A percentile compares a stretch with the other conserved stretches of the same genome.
phyloP scores from a whole-genome alignment of 257 asterid species.

The Nemophila menziesii region DNA sequence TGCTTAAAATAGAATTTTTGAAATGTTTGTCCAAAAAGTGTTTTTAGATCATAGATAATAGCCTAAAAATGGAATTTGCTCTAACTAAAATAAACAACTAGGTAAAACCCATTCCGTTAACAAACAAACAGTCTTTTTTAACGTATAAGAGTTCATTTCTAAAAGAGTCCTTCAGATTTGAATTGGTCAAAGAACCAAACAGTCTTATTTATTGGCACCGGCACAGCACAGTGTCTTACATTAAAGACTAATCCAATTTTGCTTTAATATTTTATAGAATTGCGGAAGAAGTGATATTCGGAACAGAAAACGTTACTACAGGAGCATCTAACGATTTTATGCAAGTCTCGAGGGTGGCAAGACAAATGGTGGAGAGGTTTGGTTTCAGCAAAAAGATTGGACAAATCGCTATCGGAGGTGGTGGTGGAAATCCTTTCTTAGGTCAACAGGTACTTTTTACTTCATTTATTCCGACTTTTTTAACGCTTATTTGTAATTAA shows the following conservation, averaged over 20 bases:
- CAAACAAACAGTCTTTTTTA: too few relatives aligned
- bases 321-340: conserved; percentile 99
- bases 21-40: too few relatives aligned
- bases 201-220: too few relatives aligned
- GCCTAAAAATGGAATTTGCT: too few relatives aligned
- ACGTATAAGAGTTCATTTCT: too few relatives aligned
- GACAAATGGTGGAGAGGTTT: conserved; percentile 97
- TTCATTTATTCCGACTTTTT: background rate
- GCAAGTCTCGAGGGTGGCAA: conserved; percentile 97
- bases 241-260: background rate
- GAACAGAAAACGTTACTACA: conserved; percentile 80
- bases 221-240: too few relatives aligned
- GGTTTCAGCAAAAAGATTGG: conserved; percentile 98
- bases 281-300: conserved; percentile 87
- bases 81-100: too few relatives aligned
- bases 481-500: background rate
- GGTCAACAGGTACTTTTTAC: conserved; percentile 61
- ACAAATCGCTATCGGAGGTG: conserved; percentile 87
- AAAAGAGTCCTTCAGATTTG: too few relatives aligned
- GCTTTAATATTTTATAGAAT: conserved; percentile 28
- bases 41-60: too few relatives aligned
- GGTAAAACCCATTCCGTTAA: too few relatives aligned
- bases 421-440: conserved; percentile 88
- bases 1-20: too few relatives aligned
- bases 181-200: too few relatives aligned